phyloP scores from a whole-genome alignment of 2,329 filamentous ascomycete genomes.

The Trichophyton equinum region DNA sequence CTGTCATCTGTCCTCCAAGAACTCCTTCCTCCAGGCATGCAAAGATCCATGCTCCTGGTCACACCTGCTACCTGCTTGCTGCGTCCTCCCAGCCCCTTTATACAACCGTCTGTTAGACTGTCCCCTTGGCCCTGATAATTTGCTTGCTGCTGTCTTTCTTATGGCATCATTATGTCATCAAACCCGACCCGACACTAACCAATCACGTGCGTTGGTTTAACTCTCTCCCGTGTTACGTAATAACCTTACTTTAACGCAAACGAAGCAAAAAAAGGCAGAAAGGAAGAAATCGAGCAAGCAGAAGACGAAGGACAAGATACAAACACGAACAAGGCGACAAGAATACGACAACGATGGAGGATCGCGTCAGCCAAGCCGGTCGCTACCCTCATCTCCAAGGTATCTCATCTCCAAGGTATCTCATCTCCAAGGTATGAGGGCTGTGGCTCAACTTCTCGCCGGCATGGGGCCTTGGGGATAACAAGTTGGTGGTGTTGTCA shows the following conservation, averaged over 20 bases:
- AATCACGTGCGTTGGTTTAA: background rate
- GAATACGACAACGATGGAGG: background rate
- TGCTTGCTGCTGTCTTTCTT: background rate
- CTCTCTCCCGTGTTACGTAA: background rate
- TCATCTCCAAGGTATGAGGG: background rate
- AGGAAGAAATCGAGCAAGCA: background rate
- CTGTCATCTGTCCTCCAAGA: background rate
- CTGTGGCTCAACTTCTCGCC: background rate
- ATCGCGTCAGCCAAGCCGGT: background rate
- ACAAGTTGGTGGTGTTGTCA: background rate
- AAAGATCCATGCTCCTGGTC: background rate
- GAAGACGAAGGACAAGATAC: too few relatives aligned
- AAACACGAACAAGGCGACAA: too few relatives aligned
- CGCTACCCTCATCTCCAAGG: background rate
- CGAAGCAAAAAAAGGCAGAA: background rate
- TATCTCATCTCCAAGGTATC: too few relatives aligned
- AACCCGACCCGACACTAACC: background rate
- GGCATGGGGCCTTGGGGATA: background rate
- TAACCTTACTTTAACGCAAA: background rate
- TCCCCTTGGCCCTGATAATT: background rate
- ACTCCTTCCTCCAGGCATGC: background rate
- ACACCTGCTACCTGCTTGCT: background rate
- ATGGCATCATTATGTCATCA: background rate
- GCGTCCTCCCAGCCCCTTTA: background rate
- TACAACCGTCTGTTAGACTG: too few relatives aligned